Conservation (phyloP, 352 stramenopile species). For the Globisporangium camurandrum region DNA sequence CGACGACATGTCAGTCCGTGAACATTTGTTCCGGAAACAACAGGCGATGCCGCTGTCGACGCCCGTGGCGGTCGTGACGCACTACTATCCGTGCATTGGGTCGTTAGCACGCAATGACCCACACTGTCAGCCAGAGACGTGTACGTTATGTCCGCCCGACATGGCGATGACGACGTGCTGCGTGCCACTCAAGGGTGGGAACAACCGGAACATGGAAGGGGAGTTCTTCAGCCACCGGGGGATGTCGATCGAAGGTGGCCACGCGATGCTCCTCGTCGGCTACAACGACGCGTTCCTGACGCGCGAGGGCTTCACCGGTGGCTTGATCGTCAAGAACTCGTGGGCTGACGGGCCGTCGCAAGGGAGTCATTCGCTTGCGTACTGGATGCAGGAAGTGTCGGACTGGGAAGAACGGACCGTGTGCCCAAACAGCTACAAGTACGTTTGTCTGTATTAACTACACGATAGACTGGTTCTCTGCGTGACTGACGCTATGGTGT, state of each 20-base stretch:
- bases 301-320: constrained; percentile 64
- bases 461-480: background rate
- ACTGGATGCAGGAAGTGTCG: constrained; percentile 77
- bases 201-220: constrained; percentile 77
- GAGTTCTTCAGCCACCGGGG: constrained; percentile 77
- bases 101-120: constrained; percentile 41
- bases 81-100: constrained; percentile 78
- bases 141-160: constrained; percentile 63
- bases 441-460: constrained; percentile 7
- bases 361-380: constrained; percentile 66
- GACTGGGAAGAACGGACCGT: constrained; percentile 77
- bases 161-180: constrained; percentile 78
- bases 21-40: constrained; percentile 65
- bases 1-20: constrained; percentile 70
- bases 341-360: constrained; percentile 55
- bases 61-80: constrained; percentile 61
- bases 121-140: constrained; percentile 55
- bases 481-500: background rate
- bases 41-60: constrained; percentile 74
- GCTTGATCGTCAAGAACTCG: constrained; percentile 75
- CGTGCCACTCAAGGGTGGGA: constrained; percentile 54
- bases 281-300: constrained; percentile 76
- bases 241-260: constrained; percentile 74
- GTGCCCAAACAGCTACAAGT: constrained; percentile 80
- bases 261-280: constrained; percentile 74